These are phyloP conservation scores for sweet orange (Citrus sinensis) DNA, from an alignment of 345 rosid species.

Conservation along the genomic window DNA sequence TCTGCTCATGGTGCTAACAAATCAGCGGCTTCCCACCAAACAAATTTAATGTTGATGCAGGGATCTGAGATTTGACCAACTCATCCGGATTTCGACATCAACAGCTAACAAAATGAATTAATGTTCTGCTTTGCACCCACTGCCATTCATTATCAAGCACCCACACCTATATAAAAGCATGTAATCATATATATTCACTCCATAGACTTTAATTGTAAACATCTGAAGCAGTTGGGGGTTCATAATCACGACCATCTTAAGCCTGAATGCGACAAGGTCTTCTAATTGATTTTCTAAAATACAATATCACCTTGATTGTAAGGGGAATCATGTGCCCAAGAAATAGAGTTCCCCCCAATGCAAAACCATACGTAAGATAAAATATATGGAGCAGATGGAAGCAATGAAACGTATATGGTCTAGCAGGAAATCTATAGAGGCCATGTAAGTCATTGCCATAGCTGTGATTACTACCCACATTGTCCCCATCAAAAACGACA, in stretches of 20 bases:
- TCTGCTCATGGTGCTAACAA: too few species aligned
- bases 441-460: neutral
- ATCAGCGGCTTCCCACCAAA: too few species aligned
- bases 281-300: neutral
- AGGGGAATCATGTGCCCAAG: neutral
- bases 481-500: constrained; percentile 3
- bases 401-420: neutral
- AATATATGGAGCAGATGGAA: neutral
- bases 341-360: neutral
- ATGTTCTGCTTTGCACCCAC: too few species aligned
- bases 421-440: neutral
- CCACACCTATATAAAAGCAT: too few species aligned
- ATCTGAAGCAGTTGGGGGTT: neutral
- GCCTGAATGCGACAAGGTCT: neutral
- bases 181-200: too few species aligned
- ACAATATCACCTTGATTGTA: neutral
- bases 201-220: neutral
- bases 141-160: too few species aligned
- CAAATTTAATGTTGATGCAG: too few species aligned
- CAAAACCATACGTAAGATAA: neutral
- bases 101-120: too few species aligned
- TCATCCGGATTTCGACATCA: too few species aligned
- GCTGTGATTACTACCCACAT: constrained; percentile 21
- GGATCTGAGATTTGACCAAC: too few species aligned
- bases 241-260: neutral